Percentiles rank a stretch among this genome's conserved stretches.
These are phyloP conservation scores for Xylariaceae sp. DNA, from an alignment of 2,329 filamentous ascomycete genomes.

Conservation along the genomic window DNA sequence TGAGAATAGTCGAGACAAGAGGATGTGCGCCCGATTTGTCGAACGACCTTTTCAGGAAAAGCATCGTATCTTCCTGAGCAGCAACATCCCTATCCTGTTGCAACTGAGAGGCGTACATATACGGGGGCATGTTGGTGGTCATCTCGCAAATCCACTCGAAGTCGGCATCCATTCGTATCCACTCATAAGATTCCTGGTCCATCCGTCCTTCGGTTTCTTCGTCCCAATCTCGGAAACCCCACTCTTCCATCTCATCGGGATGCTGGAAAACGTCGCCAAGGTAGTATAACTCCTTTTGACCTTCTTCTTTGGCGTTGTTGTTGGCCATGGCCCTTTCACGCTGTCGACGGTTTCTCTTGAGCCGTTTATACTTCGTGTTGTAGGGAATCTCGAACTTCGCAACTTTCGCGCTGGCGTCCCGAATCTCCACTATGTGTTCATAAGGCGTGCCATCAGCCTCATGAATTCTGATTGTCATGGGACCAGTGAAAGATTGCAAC, in stretches of 20 bases:
- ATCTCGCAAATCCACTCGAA: slow-evolving; percentile 96
- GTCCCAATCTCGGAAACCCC: slow-evolving; percentile 85
- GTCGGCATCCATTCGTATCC: slow-evolving; percentile 96
- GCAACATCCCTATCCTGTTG: slow-evolving; percentile 97
- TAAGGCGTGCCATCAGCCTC: slow-evolving; percentile 98
- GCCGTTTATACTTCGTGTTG: slow-evolving; percentile 96
- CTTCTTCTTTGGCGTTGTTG: slow-evolving; percentile 44
- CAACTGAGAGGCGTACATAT: slow-evolving; percentile 97
- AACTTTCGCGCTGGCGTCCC: slow-evolving; percentile 69
- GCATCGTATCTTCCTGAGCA: slow-evolving; percentile 72
- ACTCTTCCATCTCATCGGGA: slow-evolving; percentile 74
- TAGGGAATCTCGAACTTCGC: slow-evolving; percentile 91
- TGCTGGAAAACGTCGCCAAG: slow-evolving; percentile 84
- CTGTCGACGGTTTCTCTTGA: slow-evolving; percentile 74
- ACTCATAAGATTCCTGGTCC: slow-evolving; percentile 95
- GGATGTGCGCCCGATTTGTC: slow-evolving; percentile 54
- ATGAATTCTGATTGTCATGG: slow-evolving; percentile 96
- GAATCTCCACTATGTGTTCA: slow-evolving; percentile 95
- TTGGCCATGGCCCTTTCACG: slow-evolving; percentile 51
- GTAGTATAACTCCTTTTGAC: slow-evolving; percentile 77
- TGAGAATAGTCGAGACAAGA: slow-evolving; percentile 81
- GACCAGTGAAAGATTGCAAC: slow-evolving; percentile 82
- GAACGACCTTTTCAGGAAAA: slow-evolving; percentile 62
- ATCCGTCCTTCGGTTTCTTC: slow-evolving; percentile 83
- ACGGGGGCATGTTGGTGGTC: slow-evolving; percentile 74